A percentile compares a stretch with the other conserved stretches of the same genome.
phyloP scores from a whole-genome alignment of 2,329 filamentous ascomycete genomes.

The Aspergillus proliferans region DNA sequence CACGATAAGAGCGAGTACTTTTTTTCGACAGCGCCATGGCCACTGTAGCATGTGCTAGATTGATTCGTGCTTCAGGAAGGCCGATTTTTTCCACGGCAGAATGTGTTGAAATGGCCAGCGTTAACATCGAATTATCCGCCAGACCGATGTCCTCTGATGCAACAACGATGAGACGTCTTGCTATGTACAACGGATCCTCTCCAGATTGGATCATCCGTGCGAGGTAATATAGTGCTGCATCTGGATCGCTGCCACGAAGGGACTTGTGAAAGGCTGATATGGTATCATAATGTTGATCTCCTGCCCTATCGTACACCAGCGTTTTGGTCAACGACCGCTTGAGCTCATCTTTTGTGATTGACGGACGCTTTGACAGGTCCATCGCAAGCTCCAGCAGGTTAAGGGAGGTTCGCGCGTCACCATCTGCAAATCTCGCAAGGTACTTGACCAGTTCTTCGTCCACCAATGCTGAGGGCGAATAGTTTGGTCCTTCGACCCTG shows the following conservation, averaged over 20 bases:
- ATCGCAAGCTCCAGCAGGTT: conserved; percentile 89
- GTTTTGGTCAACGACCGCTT: conserved; percentile 84
- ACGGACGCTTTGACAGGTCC: conserved; percentile 60
- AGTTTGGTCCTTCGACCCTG: conserved; percentile 51
- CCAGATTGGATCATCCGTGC: conserved; percentile 92
- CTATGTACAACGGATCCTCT: conserved; percentile 88
- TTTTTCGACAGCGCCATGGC: conserved; percentile 77
- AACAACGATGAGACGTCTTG: conserved; percentile 87
- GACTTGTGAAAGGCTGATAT: conserved; percentile 98
- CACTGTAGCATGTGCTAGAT: conserved; percentile 78
- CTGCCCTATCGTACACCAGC: conserved; percentile 86
- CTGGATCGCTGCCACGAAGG: conserved; percentile 76
- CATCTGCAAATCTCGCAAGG: conserved; percentile 79
- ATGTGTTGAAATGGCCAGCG: conserved; percentile 78
- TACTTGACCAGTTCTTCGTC: conserved; percentile 73
- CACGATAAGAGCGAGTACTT: conserved; percentile 79
- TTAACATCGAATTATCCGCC: conserved; percentile 76
- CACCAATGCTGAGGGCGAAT: conserved; percentile 51
- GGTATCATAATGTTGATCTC: conserved; percentile 95
- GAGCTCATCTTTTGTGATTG: conserved; percentile 67
- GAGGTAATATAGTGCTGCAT: conserved; percentile 90
- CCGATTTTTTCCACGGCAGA: conserved; percentile 87
- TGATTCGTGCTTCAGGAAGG: conserved; percentile 90
- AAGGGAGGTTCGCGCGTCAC: conserved; percentile 85
- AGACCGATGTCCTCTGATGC: conserved; percentile 90